Evolutionary conservation across 1,139 yeast species (phyloP), one percentile per base, ranked within the genome.

Genomic region (Pichia sp.): DNA sequence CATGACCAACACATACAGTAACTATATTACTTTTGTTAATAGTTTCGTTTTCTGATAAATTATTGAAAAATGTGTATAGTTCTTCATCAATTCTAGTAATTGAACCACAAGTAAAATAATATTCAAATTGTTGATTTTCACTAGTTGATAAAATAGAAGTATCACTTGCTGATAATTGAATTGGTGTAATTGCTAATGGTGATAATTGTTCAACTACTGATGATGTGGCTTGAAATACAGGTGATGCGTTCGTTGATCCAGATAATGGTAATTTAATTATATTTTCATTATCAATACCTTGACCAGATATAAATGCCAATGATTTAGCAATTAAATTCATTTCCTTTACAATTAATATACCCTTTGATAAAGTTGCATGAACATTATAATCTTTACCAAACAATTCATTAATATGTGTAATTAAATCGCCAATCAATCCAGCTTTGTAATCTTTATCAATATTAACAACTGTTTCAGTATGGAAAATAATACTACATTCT

Each of bases 371-470:
- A 21, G 84, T 76, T 2, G 96, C 96, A 60, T 87, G 95, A 8
- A 88, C 70, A 24, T 81, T 82, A 24, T 44, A 57, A 38, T 71
- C 76, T 20, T 65, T 66, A 15, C 74, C 73, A 57, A 78, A 86
- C 22, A 82, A 65, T 29, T 83, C 93, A 61, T 89, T 88, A 43
- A 89, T 78, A 58, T 88, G 91, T 30, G 88, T 81, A 41, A 88
- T 80, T 45, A 85, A 74, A 53, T 88, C 96, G 35, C 96, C 96
- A 65, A 87, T 75, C 14, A 81, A 72, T 40, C 78, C 72, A 31
- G 73, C 64, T 37, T 80, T 78, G 50, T 93, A 72, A 38, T 79
- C 86, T 25, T 70, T 68, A 53, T 84, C 89, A 36, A 82, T 88
- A 13, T 59, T 55, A 28, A 62, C 58, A 6, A 80, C 76, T 36